Conservation (phyloP, 169 alveolate genomes). For the Plasmodium vivax region DNA sequence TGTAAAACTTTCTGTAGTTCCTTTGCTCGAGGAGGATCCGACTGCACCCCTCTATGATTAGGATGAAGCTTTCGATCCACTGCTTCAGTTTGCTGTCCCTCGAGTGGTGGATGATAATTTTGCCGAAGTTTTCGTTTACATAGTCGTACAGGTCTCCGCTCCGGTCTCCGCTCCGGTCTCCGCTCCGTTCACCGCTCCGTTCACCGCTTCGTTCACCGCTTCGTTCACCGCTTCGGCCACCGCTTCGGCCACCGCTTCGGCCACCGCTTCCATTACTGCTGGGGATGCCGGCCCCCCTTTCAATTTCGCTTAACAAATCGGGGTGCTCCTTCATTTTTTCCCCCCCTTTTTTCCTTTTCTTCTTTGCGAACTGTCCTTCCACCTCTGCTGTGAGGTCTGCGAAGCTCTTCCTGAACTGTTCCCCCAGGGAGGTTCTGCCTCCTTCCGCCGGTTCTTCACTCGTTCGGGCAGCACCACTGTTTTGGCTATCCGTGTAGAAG, state of each 20-base stretch:
- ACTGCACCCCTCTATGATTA: conserved; percentile 70
- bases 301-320: conserved; percentile 5
- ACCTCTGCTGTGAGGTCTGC: conserved; percentile 3
- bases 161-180: background rate
- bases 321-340: background rate
- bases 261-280: background rate
- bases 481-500: background rate
- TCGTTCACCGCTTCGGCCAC: background rate
- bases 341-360: background rate
- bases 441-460: background rate
- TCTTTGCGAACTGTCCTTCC: background rate
- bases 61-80: conserved; percentile 65
- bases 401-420: background rate
- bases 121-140: conserved; percentile 65
- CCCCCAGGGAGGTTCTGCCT: background rate
- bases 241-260: background rate
- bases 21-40: conserved; percentile 42
- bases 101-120: conserved; percentile 68
- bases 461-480: background rate
- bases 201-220: background rate
- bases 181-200: background rate
- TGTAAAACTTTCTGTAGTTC: conserved; percentile 26
- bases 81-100: conserved; percentile 71
- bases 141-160: conserved; percentile 40
- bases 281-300: background rate